phyloP scores from a whole-genome alignment of 192 early-diverging fungal species.

The Umbelopsis sp. region DNA sequence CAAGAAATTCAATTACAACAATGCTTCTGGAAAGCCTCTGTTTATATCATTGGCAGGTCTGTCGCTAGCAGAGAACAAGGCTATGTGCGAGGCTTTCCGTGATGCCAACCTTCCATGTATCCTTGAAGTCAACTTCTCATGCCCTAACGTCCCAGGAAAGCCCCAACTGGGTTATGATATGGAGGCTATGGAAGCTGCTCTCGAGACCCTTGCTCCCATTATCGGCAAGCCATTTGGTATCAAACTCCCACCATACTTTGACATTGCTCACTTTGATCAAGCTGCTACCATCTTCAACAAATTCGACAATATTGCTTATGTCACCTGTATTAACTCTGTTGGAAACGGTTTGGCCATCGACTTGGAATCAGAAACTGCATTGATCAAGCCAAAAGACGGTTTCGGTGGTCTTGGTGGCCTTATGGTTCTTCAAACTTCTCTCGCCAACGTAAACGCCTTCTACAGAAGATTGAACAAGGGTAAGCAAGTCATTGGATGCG shows the following conservation, averaged over 20 bases:
- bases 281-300: slow-evolving; percentile 36
- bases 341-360: slow-evolving; percentile 42
- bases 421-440: slow-evolving; percentile 31
- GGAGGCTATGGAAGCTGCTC: slow-evolving; percentile 38
- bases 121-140: slow-evolving; percentile 39
- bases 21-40: slow-evolving; percentile 27
- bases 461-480: slow-evolving; percentile 24
- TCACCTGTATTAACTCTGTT: slow-evolving; percentile 41
- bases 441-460: slow-evolving; percentile 41
- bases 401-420: slow-evolving; percentile 40
- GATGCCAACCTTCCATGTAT: slow-evolving; percentile 29
- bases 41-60: slow-evolving; percentile 38
- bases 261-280: slow-evolving; percentile 41
- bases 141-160: slow-evolving; percentile 40
- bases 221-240: slow-evolving; percentile 40
- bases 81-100: slow-evolving; percentile 38
- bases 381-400: slow-evolving; percentile 41
- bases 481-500: slow-evolving; percentile 40
- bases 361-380: slow-evolving; percentile 34
- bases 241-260: slow-evolving; percentile 43
- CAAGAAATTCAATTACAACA: slow-evolving; percentile 33
- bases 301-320: slow-evolving; percentile 31
- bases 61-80: slow-evolving; percentile 34
- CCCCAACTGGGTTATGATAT: slow-evolving; percentile 41
- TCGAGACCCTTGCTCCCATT: slow-evolving; percentile 30